Evolutionary conservation across 2,329 filamentous ascomycete species (phyloP).

Genomic region (Bretziella fagacearum): DNA sequence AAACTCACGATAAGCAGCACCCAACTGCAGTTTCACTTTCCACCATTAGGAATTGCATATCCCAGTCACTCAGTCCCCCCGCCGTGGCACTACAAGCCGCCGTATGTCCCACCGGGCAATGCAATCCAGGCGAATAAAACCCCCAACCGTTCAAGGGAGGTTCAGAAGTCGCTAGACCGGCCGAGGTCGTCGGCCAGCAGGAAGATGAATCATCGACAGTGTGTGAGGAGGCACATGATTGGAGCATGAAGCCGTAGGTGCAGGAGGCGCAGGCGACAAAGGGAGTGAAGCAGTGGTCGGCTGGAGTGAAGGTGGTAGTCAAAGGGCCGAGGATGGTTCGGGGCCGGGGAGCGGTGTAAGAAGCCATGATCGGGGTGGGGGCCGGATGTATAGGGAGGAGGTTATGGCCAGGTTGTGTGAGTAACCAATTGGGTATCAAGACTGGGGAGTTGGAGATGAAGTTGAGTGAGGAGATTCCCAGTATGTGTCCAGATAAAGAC

Average conservation of each 20-base stretch:
- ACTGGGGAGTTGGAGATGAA: not conserved
- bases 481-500: too few species aligned
- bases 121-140: conserved; percentile 20
- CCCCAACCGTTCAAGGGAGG: conserved; percentile 18
- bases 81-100: conserved; percentile 18
- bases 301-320: conserved; percentile 3
- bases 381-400: not conserved
- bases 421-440: too few species aligned
- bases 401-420: not conserved
- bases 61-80: conserved; percentile 15
- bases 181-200: conserved; percentile 1
- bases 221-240: not conserved
- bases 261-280: conserved; percentile 1
- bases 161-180: conserved; percentile 1
- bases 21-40: conserved; percentile 18
- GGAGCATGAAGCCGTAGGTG: not conserved
- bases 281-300: conserved; percentile 1
- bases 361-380: not conserved
- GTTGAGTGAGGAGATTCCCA: too few species aligned
- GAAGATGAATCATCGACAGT: not conserved
- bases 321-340: conserved; percentile 4
- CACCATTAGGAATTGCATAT: conserved; percentile 16
- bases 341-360: not conserved
- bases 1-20: conserved; percentile 18
- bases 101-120: conserved; percentile 19